phyloP scores from a whole-genome alignment of 768 basidiomycete genomes.

The Astraeus odoratus region DNA sequence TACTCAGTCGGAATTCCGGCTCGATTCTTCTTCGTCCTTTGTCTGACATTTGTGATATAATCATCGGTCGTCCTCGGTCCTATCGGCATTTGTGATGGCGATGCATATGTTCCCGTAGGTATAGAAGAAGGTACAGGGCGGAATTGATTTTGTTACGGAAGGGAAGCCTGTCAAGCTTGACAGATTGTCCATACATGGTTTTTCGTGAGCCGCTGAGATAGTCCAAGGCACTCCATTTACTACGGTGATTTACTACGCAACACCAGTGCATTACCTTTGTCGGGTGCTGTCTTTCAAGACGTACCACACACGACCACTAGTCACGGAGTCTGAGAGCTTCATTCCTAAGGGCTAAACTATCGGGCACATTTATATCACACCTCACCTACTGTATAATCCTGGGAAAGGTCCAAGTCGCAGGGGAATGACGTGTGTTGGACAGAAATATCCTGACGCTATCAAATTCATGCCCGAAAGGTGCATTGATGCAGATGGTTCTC shows the following conservation, averaged over 20 bases:
- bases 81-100: conserved; percentile 10
- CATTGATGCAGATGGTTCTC: conserved; percentile 9
- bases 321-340: conserved; percentile 24
- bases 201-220: conserved; percentile 24
- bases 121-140: conserved; percentile 18
- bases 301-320: conserved; percentile 22
- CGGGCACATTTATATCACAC: conserved; percentile 8
- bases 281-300: conserved; percentile 11
- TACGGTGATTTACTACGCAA: conserved; percentile 4
- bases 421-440: conserved; percentile 23
- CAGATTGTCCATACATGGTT: conserved; percentile 16
- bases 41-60: neutral
- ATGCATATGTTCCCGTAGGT: conserved; percentile 7
- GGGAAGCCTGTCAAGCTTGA: conserved; percentile 14
- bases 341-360: conserved; percentile 23
- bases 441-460: conserved; percentile 16
- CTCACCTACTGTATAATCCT: neutral
- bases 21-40: no score
- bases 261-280: neutral
- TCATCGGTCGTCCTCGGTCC: conserved; percentile 4
- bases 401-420: conserved; percentile 5
- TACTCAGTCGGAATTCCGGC: no score
- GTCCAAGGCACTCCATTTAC: conserved; percentile 20
- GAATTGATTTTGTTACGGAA: conserved; percentile 19
- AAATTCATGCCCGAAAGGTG: conserved; percentile 18